Evolutionary conservation across 257 asterid genomes (phyloP), one percentile per base, ranked within the genome.

Genomic region (Agastache rugosa): DNA sequence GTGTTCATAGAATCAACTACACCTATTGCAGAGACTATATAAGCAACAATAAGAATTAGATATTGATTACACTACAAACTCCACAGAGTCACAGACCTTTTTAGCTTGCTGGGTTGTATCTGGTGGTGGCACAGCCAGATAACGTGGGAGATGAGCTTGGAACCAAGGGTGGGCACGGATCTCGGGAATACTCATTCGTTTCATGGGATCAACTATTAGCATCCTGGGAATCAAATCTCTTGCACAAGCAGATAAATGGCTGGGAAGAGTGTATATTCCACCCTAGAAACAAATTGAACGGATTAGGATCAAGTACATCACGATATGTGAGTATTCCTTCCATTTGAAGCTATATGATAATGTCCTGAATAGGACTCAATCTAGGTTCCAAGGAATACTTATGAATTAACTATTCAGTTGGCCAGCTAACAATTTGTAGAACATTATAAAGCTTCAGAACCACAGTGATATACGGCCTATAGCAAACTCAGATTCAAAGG

Each of bases 191-290:
- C 96, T 93, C 83, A 91, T 87, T 78, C 97, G 90, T 77, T 91
- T 93, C 96, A 87, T 85, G 19, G 98, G 97, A 77, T 93, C 96
- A 56, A 93, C 98, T 56, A 93, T 75, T 74, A 93, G 98, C 98
- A 91, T 85, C 84, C 96, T 91, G 64, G 93, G 96, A 70, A 93
- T 91, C 83, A 93, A 78, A 82, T 93, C 97, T 78, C 97, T 89
- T 41, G 97, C 98, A 77, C 90, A 83, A 63, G 92, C 78, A 69
- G 98, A 91, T 82, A 93, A 88, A 84, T 93, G 98, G 84, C 98
- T 86, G 10, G 98, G 98, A 79, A 93, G 96, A 15, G 98, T 91
- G 78, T 91, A 93, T 77, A 93, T 89, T 67, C 97, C 96, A 72
- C 96, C 97, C 97, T 93, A 65, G 66, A 74, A 72, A 75, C 67